Conservation (phyloP, 2,329 filamentous ascomycete genomes). For the Colletotrichum gloeosporioides region DNA sequence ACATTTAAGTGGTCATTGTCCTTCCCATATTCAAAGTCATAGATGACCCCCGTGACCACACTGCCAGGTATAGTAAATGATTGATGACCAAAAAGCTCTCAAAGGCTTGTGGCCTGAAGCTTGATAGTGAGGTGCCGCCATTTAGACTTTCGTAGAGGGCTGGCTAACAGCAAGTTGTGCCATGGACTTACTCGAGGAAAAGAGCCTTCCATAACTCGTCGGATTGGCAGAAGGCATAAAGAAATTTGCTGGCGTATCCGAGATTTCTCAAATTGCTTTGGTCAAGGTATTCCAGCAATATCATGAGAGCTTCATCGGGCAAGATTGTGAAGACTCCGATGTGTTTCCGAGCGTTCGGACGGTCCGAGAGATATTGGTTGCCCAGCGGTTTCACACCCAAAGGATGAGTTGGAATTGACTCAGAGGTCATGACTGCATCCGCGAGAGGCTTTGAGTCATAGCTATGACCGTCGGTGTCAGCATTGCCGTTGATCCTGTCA, state of each 20-base stretch:
- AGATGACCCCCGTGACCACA: not conserved
- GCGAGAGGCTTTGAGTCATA: slow-evolving; percentile 17
- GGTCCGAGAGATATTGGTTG: slow-evolving; percentile 75
- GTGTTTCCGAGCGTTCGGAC: slow-evolving; percentile 68
- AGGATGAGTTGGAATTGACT: slow-evolving; percentile 77
- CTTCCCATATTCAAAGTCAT: not conserved
- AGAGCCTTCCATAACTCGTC: slow-evolving; percentile 91
- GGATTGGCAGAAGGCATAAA: slow-evolving; percentile 83
- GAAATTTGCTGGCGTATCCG: slow-evolving; percentile 80
- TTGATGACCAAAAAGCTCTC: not conserved
- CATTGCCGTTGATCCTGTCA: not conserved
- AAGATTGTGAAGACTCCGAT: slow-evolving; percentile 71
- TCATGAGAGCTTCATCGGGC: slow-evolving; percentile 81
- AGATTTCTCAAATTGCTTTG: slow-evolving; percentile 65
- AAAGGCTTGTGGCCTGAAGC: not conserved
- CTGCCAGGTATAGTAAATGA: not conserved
- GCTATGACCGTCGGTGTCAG: slow-evolving; percentile 1
- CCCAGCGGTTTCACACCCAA: slow-evolving; percentile 86
- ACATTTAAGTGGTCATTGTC: not conserved
- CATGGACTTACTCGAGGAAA: slow-evolving; percentile 80
- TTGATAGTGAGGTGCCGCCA: not conserved
- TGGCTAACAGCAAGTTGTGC: not conserved
- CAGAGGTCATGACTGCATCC: slow-evolving; percentile 20
- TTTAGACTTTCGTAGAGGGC: not conserved
- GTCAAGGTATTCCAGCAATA: slow-evolving; percentile 79